A percentile compares a stretch with the other conserved stretches of the same genome.
phyloP scores from a whole-genome alignment of 805 yeast species.

The Tetrapisispora taiwanensis region DNA sequence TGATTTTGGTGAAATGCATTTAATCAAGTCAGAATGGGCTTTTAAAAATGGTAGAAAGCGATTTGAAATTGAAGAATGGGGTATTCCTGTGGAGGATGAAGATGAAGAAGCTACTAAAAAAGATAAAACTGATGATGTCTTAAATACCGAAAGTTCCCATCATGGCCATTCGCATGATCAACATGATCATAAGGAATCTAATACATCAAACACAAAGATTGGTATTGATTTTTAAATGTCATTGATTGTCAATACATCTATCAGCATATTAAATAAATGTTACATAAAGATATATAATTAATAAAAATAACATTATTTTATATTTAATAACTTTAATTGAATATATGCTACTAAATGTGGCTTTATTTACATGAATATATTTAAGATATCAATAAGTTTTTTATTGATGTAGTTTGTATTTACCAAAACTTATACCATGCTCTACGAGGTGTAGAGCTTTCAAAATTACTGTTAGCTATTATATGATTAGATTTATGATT shows the following conservation, averaged over 20 bases:
- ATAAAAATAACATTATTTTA: not conserved
- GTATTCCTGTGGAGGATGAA: slow-evolving; percentile 93
- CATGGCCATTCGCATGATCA: slow-evolving; percentile 6
- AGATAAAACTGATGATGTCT: not conserved
- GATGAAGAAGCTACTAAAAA: slow-evolving; percentile 28
- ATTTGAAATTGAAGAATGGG: slow-evolving; percentile 88
- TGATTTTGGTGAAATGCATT: slow-evolving; percentile 65
- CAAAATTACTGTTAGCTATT: too few relatives aligned
- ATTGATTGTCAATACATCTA: not conserved
- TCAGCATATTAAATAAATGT: too few relatives aligned
- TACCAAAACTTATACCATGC: slow-evolving; percentile 4
- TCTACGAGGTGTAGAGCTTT: not conserved
- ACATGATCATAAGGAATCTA: slow-evolving; percentile 3
- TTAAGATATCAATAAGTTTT: too few relatives aligned
- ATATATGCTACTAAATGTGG: too few relatives aligned
- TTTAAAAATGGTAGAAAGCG: slow-evolving; percentile 74
- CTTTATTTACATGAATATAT: not conserved
- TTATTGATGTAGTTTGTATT: too few relatives aligned
- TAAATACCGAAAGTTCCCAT: not conserved
- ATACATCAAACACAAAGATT: slow-evolving; percentile 7
- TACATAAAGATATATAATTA: not conserved
- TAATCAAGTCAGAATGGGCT: slow-evolving; percentile 65
- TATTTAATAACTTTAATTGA: not conserved
- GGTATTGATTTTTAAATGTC: slow-evolving; percentile 9
- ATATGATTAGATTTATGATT: too few relatives aligned